phyloP scores from a whole-genome alignment of 1,284 basidiomycete genomes.

The Apiotrichum mycotoxinovorans region DNA sequence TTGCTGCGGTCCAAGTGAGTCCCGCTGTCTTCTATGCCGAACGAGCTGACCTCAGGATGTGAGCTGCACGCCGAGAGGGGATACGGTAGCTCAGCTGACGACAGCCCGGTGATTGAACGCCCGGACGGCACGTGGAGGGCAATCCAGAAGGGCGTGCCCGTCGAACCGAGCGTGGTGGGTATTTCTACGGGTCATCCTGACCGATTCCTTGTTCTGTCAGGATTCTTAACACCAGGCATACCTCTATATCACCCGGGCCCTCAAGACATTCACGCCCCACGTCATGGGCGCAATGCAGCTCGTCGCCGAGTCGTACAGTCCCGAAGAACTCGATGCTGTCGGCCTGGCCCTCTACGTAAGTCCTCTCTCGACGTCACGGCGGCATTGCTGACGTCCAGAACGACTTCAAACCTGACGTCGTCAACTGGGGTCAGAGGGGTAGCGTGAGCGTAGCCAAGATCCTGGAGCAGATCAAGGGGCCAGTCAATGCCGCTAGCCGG shows the following conservation, averaged over 20 bases:
- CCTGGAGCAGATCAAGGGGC: conserved; percentile 37
- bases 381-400: conserved; percentile 25
- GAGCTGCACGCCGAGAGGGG: conserved; percentile 14
- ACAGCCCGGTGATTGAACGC: conserved; percentile 74
- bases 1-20: conserved; percentile 79
- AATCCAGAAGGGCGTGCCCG: conserved; percentile 67
- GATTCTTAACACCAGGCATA: conserved; percentile 55
- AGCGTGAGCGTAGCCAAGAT: conserved; percentile 39
- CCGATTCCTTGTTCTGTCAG: too few species aligned
- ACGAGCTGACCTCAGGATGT: conserved; percentile 11
- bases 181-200: neutral
- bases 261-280: conserved; percentile 69
- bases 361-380: too few species aligned
- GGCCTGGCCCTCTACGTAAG: conserved; percentile 68
- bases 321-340: conserved; percentile 63
- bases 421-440: conserved; percentile 48
- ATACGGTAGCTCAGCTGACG: conserved; percentile 11
- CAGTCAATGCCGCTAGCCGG: neutral
- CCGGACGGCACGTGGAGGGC: conserved; percentile 72
- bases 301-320: conserved; percentile 64
- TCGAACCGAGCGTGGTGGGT: conserved; percentile 60
- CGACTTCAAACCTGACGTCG: conserved; percentile 49
- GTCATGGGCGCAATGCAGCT: conserved; percentile 76
- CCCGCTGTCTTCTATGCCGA: neutral
- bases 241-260: conserved; percentile 73